Base-by-base conservation (phyloP, 2,329 filamentous ascomycete species). In the Pseudogymnoascus sp. region DNA sequence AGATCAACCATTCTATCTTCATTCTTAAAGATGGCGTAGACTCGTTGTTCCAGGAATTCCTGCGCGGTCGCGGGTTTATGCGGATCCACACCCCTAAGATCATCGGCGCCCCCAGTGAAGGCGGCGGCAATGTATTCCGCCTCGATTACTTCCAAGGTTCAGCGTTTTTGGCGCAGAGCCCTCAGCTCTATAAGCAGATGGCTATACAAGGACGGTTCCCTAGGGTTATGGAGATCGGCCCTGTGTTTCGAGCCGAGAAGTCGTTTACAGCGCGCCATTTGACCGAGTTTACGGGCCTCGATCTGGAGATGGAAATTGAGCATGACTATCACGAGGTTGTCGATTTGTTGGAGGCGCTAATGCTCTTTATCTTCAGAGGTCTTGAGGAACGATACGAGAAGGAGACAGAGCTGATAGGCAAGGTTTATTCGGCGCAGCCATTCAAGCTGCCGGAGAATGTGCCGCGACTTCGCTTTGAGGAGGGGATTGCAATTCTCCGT, bases 1-100 rank as follows among this genome's bases (percentile, higher is more conserved):
- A 84, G 70, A 84, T 84, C 70, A 88, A 86, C 73, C 83, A 86
- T 69, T 83, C 85, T 61, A 88, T 89, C 70, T 86, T 87, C 72
- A 79, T 79, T 69, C 84, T 89, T 70, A 87, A 86, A 68, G 81
- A 81, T 67, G 86, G 82, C 65, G 84, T 88, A 35, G 79, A 81
- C 62, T 75, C 79, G 37, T 75, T 88, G 28, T 89, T 88, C 74
- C 77, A 79, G 35, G 85, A 88, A 68, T 88, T 84, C 73, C 80
- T 89, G 70, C 76, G 42, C 21, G 18, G 18, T 6, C 18, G 21
- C 18, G 42, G 42, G 11, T 44, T 44, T 25, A 25, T 25, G 23
- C 23, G 23, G 23, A 25, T 25, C 23, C 23, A 25, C 23, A 25
- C 23, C 23, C 23, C 23, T 3, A 25, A 25, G 23, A 25, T 25